phyloP scores from a whole-genome alignment of 768 basidiomycete genomes.

The Lentinus brumalis region DNA sequence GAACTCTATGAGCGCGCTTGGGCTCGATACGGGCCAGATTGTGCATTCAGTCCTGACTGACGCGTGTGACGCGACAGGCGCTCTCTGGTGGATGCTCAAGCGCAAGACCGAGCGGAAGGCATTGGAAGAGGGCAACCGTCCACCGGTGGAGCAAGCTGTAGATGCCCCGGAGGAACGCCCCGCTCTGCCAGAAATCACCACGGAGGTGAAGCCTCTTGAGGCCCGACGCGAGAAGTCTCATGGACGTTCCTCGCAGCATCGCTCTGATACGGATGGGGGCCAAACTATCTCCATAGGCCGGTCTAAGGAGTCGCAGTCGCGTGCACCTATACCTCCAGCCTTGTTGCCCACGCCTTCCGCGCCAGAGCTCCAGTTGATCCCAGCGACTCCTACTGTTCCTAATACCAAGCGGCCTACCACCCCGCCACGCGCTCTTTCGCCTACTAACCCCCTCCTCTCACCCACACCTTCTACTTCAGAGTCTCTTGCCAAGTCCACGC shows the following conservation, averaged over 20 bases:
- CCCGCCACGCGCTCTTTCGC: constrained; percentile 48
- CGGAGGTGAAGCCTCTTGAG: constrained; percentile 4
- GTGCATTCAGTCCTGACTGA: constrained; percentile 90
- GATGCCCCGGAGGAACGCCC: constrained; percentile 2
- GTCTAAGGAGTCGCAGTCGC: constrained; percentile 4
- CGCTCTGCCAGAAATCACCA: background rate
- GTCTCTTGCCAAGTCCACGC: constrained; percentile 57
- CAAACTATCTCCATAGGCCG: constrained; percentile 11
- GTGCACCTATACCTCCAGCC: constrained; percentile 23
- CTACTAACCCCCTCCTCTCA: constrained; percentile 42
- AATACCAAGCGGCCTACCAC: constrained; percentile 47
- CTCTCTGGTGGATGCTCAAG: constrained; percentile 96
- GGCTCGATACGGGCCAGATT: constrained; percentile 93
- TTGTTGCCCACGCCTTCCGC: constrained; percentile 40
- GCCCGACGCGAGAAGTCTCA: constrained; percentile 14
- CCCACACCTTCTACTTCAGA: constrained; percentile 60
- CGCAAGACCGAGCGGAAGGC: constrained; percentile 72
- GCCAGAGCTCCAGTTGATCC: constrained; percentile 73
- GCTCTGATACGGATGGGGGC: constrained; percentile 3
- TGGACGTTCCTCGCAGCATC: constrained; percentile 4
- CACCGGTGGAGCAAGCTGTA: constrained; percentile 24
- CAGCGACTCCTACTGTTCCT: constrained; percentile 68
- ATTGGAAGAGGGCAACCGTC: constrained; percentile 38
- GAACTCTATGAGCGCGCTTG: constrained; percentile 70
- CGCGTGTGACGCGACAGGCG: constrained; percentile 90